Evolutionary conservation across 805 yeast genomes (phyloP), one percentile per base, ranked within the genome.

Genomic region (Saturnispora zaruensis): DNA sequence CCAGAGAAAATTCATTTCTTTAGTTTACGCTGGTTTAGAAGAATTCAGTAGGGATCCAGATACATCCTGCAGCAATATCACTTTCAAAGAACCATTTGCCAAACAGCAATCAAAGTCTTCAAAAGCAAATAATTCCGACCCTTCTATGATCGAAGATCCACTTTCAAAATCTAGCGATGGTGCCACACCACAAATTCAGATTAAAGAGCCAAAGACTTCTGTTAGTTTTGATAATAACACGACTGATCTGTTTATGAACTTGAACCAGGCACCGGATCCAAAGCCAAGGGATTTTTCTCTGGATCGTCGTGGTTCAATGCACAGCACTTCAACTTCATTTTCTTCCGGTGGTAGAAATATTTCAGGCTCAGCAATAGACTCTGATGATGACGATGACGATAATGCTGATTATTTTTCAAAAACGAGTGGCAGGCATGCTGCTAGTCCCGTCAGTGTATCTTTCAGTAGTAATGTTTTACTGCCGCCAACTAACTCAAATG

Each of bases 11-110:
- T 56, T 58, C 36, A 53, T 63, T 20, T 64, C 67, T 5, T 45
- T 64, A 5, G 60, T 63, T 23, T 61, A 62, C 43, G 61, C 59
- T 14, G 57, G 59, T 36, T 41, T 50, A 33, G 57, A 55, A 30
- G 47, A 49, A n/a, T 41, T 42, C 3, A 43, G 41, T 23, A 44
- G 41, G 32, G 24, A 18, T 28, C 9, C 25, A 26, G 4, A 20
- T 34, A 34, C n/a, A 8, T 9, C 25, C 11, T 24, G 24, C 26
- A 25, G 16, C 6, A 28, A 38, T 14, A 33, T 28, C 16, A 41
- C 48, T 7, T 58, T 64, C 51, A 58, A 58, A 33, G 47, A 51
- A 30, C 61, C 66, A 3, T 59, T 44, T 25, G 16, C 9, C 4
- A 9, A 23, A 16, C 25, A 23, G 14, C 28, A 21, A 38, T 23